phyloP scores from a whole-genome alignment of 1,284 basidiomycete genomes.

The Melampsora larici-populina region DNA sequence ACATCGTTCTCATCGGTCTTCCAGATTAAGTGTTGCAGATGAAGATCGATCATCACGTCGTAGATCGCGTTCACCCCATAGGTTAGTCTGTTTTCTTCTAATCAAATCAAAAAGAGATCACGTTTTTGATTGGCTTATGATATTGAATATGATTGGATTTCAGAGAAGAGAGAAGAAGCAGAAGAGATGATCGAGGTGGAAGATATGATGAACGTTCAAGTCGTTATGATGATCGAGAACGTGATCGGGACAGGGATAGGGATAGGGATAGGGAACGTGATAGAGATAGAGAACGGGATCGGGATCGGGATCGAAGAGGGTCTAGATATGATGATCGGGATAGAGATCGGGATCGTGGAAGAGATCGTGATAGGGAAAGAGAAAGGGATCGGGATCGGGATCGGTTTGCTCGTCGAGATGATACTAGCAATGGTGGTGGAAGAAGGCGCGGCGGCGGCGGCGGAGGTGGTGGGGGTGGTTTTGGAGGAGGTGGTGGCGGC shows the following conservation, averaged over 20 bases:
- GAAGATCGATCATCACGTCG: constrained; percentile 31
- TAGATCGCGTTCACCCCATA: constrained; percentile 37
- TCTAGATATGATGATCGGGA: constrained; percentile 47
- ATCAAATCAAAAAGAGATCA: too few species aligned
- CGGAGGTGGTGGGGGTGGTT: constrained; percentile 46
- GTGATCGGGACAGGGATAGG: constrained; percentile 55
- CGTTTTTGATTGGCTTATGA: too few species aligned
- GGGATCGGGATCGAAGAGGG: constrained; percentile 46
- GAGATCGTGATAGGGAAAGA: constrained; percentile 50
- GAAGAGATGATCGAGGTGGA: constrained; percentile 18
- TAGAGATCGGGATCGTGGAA: constrained; percentile 52
- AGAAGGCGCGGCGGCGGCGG: constrained; percentile 52
- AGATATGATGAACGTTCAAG: constrained; percentile 55
- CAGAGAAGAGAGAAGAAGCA: constrained; percentile 36
- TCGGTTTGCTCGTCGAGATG: constrained; percentile 48
- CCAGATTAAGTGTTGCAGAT: background rate
- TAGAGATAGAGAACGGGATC: constrained; percentile 46
- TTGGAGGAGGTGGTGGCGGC: constrained; percentile 52
- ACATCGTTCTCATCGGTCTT: constrained; percentile 42
- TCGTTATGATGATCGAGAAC: constrained; percentile 45
- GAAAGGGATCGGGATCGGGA: constrained; percentile 46
- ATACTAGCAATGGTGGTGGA: constrained; percentile 56
- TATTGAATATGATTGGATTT: background rate
- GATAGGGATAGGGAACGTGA: constrained; percentile 50
- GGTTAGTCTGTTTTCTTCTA: constrained; percentile 16